A percentile compares a stretch with the other conserved stretches of the same genome.
These are phyloP conservation scores for Pseudotulostoma volvatum DNA, from an alignment of 495 filamentous ascomycete species.

Conservation along the genomic window DNA sequence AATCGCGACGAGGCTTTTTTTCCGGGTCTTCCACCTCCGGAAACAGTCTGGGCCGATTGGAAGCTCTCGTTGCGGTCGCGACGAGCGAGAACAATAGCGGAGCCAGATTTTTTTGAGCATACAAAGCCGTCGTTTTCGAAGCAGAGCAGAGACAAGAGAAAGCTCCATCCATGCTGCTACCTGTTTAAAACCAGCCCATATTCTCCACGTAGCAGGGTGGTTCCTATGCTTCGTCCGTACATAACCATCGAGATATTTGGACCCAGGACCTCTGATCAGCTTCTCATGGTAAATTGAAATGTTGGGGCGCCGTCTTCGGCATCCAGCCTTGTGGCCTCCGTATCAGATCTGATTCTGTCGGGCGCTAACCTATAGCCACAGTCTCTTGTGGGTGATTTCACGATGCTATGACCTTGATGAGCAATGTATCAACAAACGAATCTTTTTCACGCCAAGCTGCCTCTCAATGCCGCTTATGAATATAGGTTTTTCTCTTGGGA, in stretches of 20 bases:
- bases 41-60: slow-evolving; percentile 51
- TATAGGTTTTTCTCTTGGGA: not conserved
- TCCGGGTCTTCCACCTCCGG: slow-evolving; percentile 14
- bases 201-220: not conserved
- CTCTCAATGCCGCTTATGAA: not conserved
- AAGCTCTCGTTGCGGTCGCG: slow-evolving; percentile 78
- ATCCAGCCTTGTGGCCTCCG: not conserved
- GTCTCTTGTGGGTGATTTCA: not conserved
- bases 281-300: not conserved
- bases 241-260: too few relatives aligned
- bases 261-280: not conserved
- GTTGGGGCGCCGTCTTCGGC: not conserved
- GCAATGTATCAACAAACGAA: not conserved
- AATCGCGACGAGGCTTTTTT: slow-evolving; percentile 19
- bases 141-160: not conserved
- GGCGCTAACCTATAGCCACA: not conserved
- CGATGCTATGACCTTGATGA: not conserved
- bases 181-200: not conserved
- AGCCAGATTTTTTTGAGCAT: slow-evolving; percentile 21
- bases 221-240: not conserved
- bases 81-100: slow-evolving; percentile 61
- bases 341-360: not conserved
- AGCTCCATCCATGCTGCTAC: not conserved
- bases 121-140: not conserved
- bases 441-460: not conserved